These are phyloP conservation scores for Mrakiaceae sp. DNA, from an alignment of 1,284 basidiomycete genomes.

Conservation along the genomic window DNA sequence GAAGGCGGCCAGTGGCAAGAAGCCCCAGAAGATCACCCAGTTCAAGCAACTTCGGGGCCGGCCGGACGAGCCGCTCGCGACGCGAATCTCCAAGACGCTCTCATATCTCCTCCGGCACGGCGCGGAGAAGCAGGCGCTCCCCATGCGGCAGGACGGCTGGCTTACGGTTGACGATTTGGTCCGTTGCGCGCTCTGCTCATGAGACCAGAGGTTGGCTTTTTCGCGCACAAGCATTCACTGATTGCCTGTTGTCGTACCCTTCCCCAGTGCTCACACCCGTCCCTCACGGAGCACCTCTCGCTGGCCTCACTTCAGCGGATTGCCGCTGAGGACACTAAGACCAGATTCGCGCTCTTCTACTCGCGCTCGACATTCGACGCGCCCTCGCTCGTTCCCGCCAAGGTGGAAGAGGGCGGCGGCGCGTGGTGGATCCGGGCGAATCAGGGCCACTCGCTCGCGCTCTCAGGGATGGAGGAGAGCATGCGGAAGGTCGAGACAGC, in stretches of 20 bases:
- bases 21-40: neutral
- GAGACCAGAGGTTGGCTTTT: neutral
- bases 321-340: slow-evolving; percentile 63
- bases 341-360: slow-evolving; percentile 56
- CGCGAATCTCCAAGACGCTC: slow-evolving; percentile 58
- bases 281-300: slow-evolving; percentile 40
- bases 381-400: neutral
- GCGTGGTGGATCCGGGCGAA: slow-evolving; percentile 83
- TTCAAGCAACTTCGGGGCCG: slow-evolving; percentile 24
- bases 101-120: slow-evolving; percentile 78
- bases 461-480: slow-evolving; percentile 49
- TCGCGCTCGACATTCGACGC: slow-evolving; percentile 19
- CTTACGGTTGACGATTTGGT: slow-evolving; percentile 63
- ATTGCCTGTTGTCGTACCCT: slow-evolving; percentile 13
- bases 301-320: slow-evolving; percentile 41
- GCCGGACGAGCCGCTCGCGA: slow-evolving; percentile 37
- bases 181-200: slow-evolving; percentile 29
- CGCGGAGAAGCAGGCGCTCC: slow-evolving; percentile 58
- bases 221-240: neutral
- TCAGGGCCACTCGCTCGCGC: slow-evolving; percentile 80
- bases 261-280: slow-evolving; percentile 42
- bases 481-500: slow-evolving; percentile 24
- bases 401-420: slow-evolving; percentile 20
- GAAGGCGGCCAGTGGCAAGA: neutral
- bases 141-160: slow-evolving; percentile 68